Evolutionary conservation across 1,139 yeast species (phyloP), one percentile per base, ranked within the genome.

Genomic region (Protomyces lactucae-debilis): DNA sequence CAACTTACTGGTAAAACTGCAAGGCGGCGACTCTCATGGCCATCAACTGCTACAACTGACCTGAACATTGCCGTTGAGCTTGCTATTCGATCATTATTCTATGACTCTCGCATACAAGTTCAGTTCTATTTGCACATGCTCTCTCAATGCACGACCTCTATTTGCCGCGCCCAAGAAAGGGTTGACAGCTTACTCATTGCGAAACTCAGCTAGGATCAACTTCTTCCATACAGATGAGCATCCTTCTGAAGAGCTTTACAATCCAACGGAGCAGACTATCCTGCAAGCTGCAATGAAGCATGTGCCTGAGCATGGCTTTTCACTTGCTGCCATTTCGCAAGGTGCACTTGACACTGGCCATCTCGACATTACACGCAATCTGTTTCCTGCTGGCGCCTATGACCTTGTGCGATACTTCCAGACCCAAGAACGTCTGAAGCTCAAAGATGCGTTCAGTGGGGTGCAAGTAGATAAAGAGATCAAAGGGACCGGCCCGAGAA

Each of bases 231-330:
- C 77, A 1, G 52, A 61, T 45, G 73, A 73, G 25, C 76, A 74
- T 61, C 68, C 69, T 5, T 70, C 70, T 18, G 67, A 66, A 16
- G 66, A 68, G 5, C 52, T 70, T 3, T 73, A 76, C 52, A 69
- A 79, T 2, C 71, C 75, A 6, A 25, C 67, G 3, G 80, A 79
- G 68, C 72, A 73, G 61, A 72, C 74, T 66, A 77, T 85, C 12
- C 72, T 85, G 48, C 73, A 77, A 4, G 74, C 76, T 63, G 85
- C 87, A 4, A 73, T 85, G 67, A 72, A 73, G 2, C 75, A 77
- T 68, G 88, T 92, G 35, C 96, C 96, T 1, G 71, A 75, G 60
- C 78, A 76, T 65, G 98, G 98, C 1, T 90, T 93, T 74, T 77
- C 81, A 65, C 81, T 82, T 54, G 74, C 76, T 51, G 85, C 96